Conservation (phyloP, 176 grass and related monocot species). For the Metroxylon sagu region DNA sequence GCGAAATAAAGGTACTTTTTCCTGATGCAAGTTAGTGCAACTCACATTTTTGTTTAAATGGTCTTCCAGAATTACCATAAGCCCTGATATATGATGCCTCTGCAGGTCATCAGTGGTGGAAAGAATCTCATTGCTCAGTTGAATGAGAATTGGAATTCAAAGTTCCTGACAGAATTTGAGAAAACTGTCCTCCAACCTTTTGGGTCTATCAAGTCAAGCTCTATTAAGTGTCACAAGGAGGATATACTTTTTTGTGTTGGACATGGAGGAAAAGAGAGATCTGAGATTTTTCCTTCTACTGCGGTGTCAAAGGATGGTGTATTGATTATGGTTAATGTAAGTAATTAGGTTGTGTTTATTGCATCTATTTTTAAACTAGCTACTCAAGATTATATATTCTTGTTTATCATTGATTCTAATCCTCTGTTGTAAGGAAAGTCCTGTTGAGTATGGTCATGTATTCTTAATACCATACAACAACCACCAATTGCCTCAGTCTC, state of each 20-base stretch:
- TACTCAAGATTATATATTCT: slow-evolving; percentile 4
- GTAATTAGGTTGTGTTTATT: slow-evolving; percentile 2
- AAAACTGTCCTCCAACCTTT: slow-evolving; percentile 17
- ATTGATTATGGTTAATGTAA: slow-evolving; percentile 56
- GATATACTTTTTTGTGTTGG: slow-evolving; percentile 48
- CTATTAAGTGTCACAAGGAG: slow-evolving; percentile 17
- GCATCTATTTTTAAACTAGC: background rate
- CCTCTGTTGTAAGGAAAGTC: slow-evolving; percentile 33
- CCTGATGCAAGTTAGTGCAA: too few relatives aligned
- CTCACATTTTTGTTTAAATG: too few relatives aligned
- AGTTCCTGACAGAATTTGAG: slow-evolving; percentile 25
- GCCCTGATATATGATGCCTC: background rate
- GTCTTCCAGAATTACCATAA: too few relatives aligned
- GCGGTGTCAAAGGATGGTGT: slow-evolving; percentile 37
- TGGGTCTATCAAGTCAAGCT: slow-evolving; percentile 18
- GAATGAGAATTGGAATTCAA: slow-evolving; percentile 54
- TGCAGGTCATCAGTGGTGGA: slow-evolving; percentile 45
- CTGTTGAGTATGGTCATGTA: slow-evolving; percentile 67
- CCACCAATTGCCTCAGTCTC: slow-evolving; percentile 23
- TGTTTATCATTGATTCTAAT: slow-evolving; percentile 4
- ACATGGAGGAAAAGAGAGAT: slow-evolving; percentile 43
- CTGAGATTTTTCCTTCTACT: slow-evolving; percentile 40
- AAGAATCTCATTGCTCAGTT: slow-evolving; percentile 46
- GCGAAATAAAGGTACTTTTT: slow-evolving; percentile 46
- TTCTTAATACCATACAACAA: slow-evolving; percentile 39